Evolutionary conservation across 2,329 filamentous ascomycete genomes (phyloP).

Genomic region (Hypoxylon sp.): DNA sequence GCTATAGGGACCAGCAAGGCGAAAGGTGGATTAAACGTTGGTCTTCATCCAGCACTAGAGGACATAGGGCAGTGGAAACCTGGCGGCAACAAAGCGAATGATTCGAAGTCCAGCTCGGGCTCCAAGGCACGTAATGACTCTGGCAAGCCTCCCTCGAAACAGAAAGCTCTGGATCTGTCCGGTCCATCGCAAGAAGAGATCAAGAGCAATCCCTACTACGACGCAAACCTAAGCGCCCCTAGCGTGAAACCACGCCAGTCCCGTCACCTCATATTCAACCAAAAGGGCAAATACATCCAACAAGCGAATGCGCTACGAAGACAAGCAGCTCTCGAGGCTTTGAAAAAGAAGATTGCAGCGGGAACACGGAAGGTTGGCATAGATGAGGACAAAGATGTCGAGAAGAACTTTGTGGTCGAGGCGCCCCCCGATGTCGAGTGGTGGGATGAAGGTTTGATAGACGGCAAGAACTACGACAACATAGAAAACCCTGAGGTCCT

Average conservation of each 20-base stretch:
- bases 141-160: slow-evolving; percentile 39
- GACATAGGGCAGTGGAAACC: slow-evolving; percentile 50
- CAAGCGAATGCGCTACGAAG: slow-evolving; percentile 89
- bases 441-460: slow-evolving; percentile 93
- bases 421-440: slow-evolving; percentile 90
- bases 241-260: slow-evolving; percentile 71
- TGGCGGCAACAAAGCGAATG: slow-evolving; percentile 40
- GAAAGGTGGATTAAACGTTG: slow-evolving; percentile 67
- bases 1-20: slow-evolving; percentile 65
- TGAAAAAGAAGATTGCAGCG: slow-evolving; percentile 92
- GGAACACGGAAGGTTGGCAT: slow-evolving; percentile 90
- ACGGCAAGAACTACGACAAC: slow-evolving; percentile 76
- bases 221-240: slow-evolving; percentile 71
- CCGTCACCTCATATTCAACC: slow-evolving; percentile 86
- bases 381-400: slow-evolving; percentile 87
- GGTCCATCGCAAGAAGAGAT: slow-evolving; percentile 46
- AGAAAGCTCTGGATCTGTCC: slow-evolving; percentile 47
- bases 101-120: slow-evolving; percentile 50
- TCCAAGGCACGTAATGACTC: slow-evolving; percentile 34
- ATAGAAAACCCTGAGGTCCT: slow-evolving; percentile 71
- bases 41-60: slow-evolving; percentile 72
- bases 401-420: slow-evolving; percentile 88
- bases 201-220: slow-evolving; percentile 80
- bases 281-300: slow-evolving; percentile 96
- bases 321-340: slow-evolving; percentile 87